Evolutionary conservation across 768 basidiomycete species (phyloP).

Genomic region (Russula dissimulans): DNA sequence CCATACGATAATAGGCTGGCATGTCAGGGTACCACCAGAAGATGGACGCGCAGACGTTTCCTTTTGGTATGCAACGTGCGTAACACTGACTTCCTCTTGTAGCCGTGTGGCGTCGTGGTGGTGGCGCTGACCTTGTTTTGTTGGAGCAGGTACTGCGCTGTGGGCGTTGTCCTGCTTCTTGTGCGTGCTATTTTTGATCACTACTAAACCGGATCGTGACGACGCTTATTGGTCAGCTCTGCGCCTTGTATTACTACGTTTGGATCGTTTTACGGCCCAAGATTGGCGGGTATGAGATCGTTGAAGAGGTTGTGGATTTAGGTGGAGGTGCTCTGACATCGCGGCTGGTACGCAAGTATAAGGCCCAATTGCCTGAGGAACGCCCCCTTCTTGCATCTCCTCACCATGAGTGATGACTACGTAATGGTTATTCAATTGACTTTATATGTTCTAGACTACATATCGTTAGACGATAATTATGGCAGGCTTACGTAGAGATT

Average conservation of each 20-base stretch:
- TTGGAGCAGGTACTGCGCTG: constrained; percentile 23
- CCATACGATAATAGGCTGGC: neutral
- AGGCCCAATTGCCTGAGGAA: neutral
- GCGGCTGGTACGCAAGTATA: constrained; percentile 14
- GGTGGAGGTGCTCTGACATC: constrained; percentile 15
- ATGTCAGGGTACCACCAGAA: constrained; percentile 24
- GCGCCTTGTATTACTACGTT: constrained; percentile 26
- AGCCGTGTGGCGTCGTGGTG: neutral
- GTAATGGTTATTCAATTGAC: too few relatives aligned
- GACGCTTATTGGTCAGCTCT: constrained; percentile 5
- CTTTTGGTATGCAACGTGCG: constrained; percentile 26
- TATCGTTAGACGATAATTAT: too few relatives aligned
- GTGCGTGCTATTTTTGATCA: constrained; percentile 13
- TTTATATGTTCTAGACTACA: too few relatives aligned
- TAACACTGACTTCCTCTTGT: neutral
- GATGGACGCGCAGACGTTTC: constrained; percentile 26
- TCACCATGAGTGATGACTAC: too few relatives aligned
- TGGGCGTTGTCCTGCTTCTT: constrained; percentile 24
- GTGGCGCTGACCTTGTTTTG: neutral
- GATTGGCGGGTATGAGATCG: constrained; percentile 36
- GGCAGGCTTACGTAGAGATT: too few relatives aligned
- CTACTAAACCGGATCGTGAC: too few relatives aligned
- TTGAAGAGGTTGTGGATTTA: constrained; percentile 29
- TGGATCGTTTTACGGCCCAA: constrained; percentile 39
- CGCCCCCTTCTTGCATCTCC: constrained; percentile 17